A percentile compares a stretch with the other conserved stretches of the same genome.
phyloP scores from a whole-genome alignment of 2,329 filamentous ascomycete genomes.

The Sporothrix dimorphospora region DNA sequence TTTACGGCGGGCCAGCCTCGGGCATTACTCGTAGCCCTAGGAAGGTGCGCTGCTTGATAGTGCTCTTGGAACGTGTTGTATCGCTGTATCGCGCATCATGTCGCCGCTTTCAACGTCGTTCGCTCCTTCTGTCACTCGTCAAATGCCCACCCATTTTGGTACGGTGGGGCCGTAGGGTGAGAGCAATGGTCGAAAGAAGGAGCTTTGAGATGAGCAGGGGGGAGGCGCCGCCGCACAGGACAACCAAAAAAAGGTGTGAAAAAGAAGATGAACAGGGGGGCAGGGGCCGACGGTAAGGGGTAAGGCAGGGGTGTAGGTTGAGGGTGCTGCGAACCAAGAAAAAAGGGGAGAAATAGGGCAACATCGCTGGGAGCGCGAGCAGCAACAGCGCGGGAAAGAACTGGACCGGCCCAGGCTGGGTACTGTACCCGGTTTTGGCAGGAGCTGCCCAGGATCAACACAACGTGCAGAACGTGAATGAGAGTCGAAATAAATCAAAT shows the following conservation, averaged over 20 bases:
- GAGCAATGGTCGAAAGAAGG: slow-evolving; percentile 6
- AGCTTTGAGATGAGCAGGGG: slow-evolving; percentile 23
- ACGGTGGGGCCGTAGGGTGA: slow-evolving; percentile 9
- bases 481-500: not conserved
- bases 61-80: not conserved
- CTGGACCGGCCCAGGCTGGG: slow-evolving; percentile 19
- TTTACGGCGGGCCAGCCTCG: not conserved
- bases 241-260: not conserved
- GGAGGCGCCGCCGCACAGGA: slow-evolving; percentile 24
- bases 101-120: not conserved
- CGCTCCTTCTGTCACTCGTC: not conserved
- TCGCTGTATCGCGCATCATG: not conserved
- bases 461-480: not conserved
- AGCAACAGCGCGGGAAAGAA: slow-evolving; percentile 11
- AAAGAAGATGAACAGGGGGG: slow-evolving; percentile 7
- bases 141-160: not conserved
- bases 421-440: slow-evolving; percentile 22
- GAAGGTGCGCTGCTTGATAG: not conserved
- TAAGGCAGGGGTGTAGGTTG: slow-evolving; percentile 17
- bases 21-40: not conserved
- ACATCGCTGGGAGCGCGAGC: not conserved
- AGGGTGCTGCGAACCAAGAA: not conserved
- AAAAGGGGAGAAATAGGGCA: not conserved
- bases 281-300: slow-evolving; percentile 10
- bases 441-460: slow-evolving; percentile 10